Conservation (phyloP, 1,284 basidiomycete genomes). For the Inonotus hispidus region DNA sequence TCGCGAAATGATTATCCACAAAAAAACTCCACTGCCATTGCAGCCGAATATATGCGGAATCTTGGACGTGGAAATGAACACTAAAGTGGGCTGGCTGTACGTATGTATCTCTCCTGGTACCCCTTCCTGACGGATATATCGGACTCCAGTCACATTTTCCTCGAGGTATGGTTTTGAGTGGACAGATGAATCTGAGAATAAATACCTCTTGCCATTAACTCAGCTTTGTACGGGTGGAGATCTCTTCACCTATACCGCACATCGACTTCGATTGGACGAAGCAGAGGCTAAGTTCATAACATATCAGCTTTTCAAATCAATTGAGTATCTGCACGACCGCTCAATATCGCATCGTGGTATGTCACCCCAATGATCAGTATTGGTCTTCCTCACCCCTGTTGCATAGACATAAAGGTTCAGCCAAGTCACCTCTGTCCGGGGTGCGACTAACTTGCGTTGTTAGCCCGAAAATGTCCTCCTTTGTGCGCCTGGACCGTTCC, state of each 20-base stretch:
- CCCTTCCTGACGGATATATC: neutral
- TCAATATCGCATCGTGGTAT: slow-evolving; percentile 78
- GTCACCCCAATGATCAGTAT: neutral
- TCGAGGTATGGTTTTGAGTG: slow-evolving; percentile 1
- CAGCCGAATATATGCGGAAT: slow-evolving; percentile 81
- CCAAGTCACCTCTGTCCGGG: neutral
- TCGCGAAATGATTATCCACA: neutral
- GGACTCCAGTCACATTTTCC: slow-evolving; percentile 56
- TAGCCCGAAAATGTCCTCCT: slow-evolving; percentile 86
- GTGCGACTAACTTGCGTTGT: slow-evolving; percentile 1
- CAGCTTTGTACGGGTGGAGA: slow-evolving; percentile 75
- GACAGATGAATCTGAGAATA: slow-evolving; percentile 29
- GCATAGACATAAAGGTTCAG: slow-evolving; percentile 66
- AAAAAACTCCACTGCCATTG: slow-evolving; percentile 2
- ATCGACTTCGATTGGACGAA: slow-evolving; percentile 58
- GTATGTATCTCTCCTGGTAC: slow-evolving; percentile 3
- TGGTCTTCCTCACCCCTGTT: slow-evolving; percentile 1
- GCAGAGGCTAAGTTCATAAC: slow-evolving; percentile 80
- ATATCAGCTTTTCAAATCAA: slow-evolving; percentile 70
- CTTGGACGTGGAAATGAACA: slow-evolving; percentile 59
- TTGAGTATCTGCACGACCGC: slow-evolving; percentile 70
- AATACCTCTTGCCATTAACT: slow-evolving; percentile 29
- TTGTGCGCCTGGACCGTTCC: slow-evolving; percentile 68
- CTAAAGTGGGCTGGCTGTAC: slow-evolving; percentile 50
- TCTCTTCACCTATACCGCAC: slow-evolving; percentile 73